Evolutionary conservation across 345 rosid species (phyloP), one percentile per base, ranked within the genome.

Genomic region (Bruguiera parviflora): DNA sequence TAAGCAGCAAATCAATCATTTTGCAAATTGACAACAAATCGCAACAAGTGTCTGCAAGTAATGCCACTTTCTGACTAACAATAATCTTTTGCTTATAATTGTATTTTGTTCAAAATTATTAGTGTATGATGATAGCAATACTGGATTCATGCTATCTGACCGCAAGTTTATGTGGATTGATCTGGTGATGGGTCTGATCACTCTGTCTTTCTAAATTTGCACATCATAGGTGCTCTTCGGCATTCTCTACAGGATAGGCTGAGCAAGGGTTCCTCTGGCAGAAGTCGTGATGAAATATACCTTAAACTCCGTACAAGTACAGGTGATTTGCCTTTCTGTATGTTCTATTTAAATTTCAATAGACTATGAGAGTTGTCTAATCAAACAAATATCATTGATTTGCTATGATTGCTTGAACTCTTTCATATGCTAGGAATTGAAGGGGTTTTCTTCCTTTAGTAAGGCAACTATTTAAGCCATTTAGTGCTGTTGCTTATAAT

Each of bases 41-140:
- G 53, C 99, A 96, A 73, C 94, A 87, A 74, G 98, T 96, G 77
- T 92, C 97, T 53, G 96, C 99, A 68, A 96, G 98, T 95, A 82
- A 84, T 87, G 71, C 65, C 63, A 71, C 68, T 25, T 37, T 37
- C 19, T 8, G 35, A 22, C 25, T 73, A 66, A 20, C 47, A 27
- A 27, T 27, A 2, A 27, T 27, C 28, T 27, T 27, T 27, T 28
- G 9, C 27, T 57, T 57, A 11, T 15, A 31, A 7, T 68, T 71
- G 59, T 5, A 64, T 58, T 53, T 61, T 53, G 15, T 57, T 58
- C 29, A 11, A 29, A 49, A 9, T 57, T 53, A 55, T 70, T 56
- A 43, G 33, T 53, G 68, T 11, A 55, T 64, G 56, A n/a, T 20
- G 2, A 24, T 24, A 5, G 60, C 60, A 63, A 7, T 27, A 53